Base-by-base conservation (phyloP, 2,329 filamentous ascomycete genomes). In the Alternaria alternata region DNA sequence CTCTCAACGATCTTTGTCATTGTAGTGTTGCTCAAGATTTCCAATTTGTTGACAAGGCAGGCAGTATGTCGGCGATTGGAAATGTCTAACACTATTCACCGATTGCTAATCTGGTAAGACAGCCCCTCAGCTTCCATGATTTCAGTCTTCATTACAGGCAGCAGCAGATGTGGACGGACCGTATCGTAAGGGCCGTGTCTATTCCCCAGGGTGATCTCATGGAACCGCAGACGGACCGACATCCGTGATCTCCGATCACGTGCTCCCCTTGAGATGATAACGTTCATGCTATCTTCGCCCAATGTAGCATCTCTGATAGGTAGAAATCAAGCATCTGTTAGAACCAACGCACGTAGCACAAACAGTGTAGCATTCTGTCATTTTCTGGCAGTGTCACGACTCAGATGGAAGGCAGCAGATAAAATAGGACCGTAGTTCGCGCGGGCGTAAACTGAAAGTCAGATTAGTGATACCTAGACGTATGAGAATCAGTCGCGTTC, bases 61-160 rank as follows among this genome's bases (percentile, higher is more conserved):
- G 5, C 12, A 36, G 32, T 36, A 36, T 36, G 12, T 36, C 32
- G 32, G 30, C 32, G 32, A 34, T 36, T 36, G 0, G 32, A 1
- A 16, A 36, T 5, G 32, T 36, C 32, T 1, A 16, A 1, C 5
- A 34, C 32, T 16, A 34, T 34, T 34, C 32, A 34, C 32, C 14
- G 12, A 16, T 34, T 1, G 11, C 32, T 34, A 1, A 34, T 16
- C 5, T 34, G 32, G 1, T 34, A 0, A 34, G 5, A 1, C 32
- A 34, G 12, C 14, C 14, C 32, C 0, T 16, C 14, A 14, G 12
- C 1, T 36, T 36, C 32, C 32, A 36, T 16, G 1, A 36, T 7
- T 0, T 16, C 12, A 0, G 32, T 16, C 0, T 2, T 36, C 5
- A 36, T 6, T 16, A 16, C 32, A 16, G 0, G 32, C 14, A 6